Conservation (phyloP, 192 early-diverging fungal genomes). For the Chytriomyces confervae region DNA sequence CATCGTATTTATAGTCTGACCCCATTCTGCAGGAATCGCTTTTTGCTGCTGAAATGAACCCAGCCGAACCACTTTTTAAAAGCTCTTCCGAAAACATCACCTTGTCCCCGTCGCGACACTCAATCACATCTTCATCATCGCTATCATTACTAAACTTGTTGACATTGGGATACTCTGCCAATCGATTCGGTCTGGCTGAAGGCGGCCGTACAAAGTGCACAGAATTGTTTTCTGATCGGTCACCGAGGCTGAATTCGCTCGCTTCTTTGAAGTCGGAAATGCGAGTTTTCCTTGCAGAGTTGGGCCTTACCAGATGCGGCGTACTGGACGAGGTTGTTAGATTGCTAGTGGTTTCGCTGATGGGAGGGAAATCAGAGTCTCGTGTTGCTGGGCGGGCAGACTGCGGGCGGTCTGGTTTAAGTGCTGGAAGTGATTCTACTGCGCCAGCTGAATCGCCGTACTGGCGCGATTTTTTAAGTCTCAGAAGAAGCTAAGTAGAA, state of each 20-base stretch:
- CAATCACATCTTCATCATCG: background rate
- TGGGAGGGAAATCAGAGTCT: conserved; percentile 48
- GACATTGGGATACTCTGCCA: background rate
- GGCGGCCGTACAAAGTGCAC: conserved; percentile 23
- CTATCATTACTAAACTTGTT: conserved; percentile 22
- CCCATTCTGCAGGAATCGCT: background rate
- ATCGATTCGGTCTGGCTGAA: conserved; percentile 19
- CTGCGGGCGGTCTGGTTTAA: conserved; percentile 46
- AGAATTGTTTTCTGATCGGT: background rate
- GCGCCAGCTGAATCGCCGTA: background rate
- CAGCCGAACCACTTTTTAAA: background rate
- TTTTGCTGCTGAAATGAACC: background rate
- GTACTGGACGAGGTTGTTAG: background rate
- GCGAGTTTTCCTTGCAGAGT: conserved; percentile 16
- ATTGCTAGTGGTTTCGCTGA: conserved; percentile 44
- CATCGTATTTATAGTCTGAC: background rate
- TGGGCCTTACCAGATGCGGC: background rate
- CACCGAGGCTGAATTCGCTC: conserved; percentile 17
- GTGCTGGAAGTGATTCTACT: background rate
- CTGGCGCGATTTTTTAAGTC: background rate
- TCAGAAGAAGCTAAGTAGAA: background rate
- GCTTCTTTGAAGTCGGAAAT: background rate
- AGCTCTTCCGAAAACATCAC: background rate
- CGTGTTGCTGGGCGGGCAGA: conserved; percentile 54
- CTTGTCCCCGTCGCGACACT: background rate